These are phyloP conservation scores for Leishmania amazonensis DNA, from an alignment of 208 protist species.

Conservation along the genomic window DNA sequence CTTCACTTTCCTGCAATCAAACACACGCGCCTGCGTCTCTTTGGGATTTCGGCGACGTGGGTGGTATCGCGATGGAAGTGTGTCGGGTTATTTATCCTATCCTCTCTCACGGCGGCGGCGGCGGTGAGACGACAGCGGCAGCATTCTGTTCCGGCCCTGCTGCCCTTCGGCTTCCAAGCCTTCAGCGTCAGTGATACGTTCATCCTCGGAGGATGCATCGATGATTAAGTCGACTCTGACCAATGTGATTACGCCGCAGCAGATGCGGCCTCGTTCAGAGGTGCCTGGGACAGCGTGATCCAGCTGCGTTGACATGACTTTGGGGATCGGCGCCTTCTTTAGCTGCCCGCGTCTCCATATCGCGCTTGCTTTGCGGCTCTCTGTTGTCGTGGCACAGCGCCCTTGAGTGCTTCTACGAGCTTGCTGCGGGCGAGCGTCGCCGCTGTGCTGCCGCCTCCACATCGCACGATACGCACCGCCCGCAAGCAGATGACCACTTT, in stretches of 20 bases:
- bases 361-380: conserved; percentile 21
- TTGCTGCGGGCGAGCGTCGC: neutral
- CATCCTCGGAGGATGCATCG: neutral
- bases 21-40: neutral
- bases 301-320: neutral
- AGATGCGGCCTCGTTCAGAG: neutral
- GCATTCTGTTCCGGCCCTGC: too few species aligned
- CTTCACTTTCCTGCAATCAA: neutral
- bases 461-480: neutral
- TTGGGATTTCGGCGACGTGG: neutral
- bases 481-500: neutral
- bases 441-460: neutral
- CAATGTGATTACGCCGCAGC: neutral
- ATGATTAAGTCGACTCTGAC: neutral
- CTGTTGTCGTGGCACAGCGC: conserved; percentile 22
- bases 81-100: conserved; percentile 20
- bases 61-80: conserved; percentile 29
- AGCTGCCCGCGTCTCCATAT: conserved; percentile 23
- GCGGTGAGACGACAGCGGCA: neutral
- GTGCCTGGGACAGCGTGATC: neutral
- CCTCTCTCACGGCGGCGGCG: conserved; percentile 12
- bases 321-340: neutral
- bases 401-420: conserved; percentile 15
- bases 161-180: neutral
- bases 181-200: neutral